Evolutionary conservation across 805 yeast species (phyloP).

Genomic region (Monosporozyma servazzii): DNA sequence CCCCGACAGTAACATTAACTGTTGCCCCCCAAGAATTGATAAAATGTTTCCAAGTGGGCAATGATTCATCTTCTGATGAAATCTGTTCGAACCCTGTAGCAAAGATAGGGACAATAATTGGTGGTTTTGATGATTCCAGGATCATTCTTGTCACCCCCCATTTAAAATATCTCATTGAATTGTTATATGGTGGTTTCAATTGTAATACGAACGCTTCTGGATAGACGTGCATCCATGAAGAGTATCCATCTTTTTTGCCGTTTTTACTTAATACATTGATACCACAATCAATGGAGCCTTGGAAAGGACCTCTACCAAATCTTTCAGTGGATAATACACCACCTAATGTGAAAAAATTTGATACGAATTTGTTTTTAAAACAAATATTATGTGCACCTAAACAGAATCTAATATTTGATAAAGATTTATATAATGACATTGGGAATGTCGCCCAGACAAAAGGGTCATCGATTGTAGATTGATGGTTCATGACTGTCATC

Average conservation of each 20-base stretch:
- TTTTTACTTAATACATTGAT: constrained; percentile 72
- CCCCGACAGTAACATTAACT: constrained; percentile 62
- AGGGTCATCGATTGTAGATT: constrained; percentile 90
- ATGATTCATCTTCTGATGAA: constrained; percentile 64
- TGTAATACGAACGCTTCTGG: constrained; percentile 95
- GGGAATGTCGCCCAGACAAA: constrained; percentile 82
- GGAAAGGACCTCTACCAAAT: constrained; percentile 91
- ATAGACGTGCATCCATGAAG: constrained; percentile 88
- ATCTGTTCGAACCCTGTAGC: constrained; percentile 79
- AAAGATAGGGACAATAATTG: constrained; percentile 81
- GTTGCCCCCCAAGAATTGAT: constrained; percentile 61
- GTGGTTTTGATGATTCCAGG: constrained; percentile 73
- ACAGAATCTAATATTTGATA: constrained; percentile 82
- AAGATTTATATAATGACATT: constrained; percentile 48
- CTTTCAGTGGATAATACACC: constrained; percentile 80
- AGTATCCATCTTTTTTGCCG: constrained; percentile 51
- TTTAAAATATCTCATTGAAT: constrained; percentile 88
- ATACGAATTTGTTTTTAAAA: constrained; percentile 45
- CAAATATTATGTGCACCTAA: constrained; percentile 89
- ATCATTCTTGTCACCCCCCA: constrained; percentile 90
- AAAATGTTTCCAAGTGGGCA: constrained; percentile 42
- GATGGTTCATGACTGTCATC: constrained; percentile 84
- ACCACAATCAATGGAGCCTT: constrained; percentile 81
- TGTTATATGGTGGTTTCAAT: constrained; percentile 62
- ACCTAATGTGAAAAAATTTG: constrained; percentile 73